Percentiles rank a stretch among this genome's conserved stretches.
These are phyloP conservation scores for Phellinidium pouzarii DNA, from an alignment of 1,284 basidiomycete genomes.

Conservation along the genomic window DNA sequence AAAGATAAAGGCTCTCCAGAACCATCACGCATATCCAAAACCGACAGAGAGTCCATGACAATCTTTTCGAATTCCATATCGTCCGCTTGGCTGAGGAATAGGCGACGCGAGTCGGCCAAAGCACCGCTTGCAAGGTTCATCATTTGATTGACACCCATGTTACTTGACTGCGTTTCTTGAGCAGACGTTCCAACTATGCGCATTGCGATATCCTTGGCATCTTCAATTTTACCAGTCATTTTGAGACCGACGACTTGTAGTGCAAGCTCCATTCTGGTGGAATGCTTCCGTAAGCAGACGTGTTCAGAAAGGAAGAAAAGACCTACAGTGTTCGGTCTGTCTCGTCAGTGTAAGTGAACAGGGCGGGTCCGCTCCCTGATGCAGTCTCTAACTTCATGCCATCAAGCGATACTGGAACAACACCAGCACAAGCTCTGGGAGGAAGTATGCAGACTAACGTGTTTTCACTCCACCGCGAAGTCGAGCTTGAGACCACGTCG, in stretches of 20 bases:
- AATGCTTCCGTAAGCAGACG: conserved; percentile 20
- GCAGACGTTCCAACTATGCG: conserved; percentile 67
- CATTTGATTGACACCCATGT: conserved; percentile 33
- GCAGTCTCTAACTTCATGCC: conserved; percentile 59
- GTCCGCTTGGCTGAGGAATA: conserved; percentile 45
- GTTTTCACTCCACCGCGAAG: conserved; percentile 89
- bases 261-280: conserved; percentile 83
- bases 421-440: conserved; percentile 74
- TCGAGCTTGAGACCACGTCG: conserved; percentile 73
- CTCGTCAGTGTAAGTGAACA: conserved; percentile 89
- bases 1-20: conserved; percentile 32
- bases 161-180: conserved; percentile 28
- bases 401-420: conserved; percentile 86
- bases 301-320: conserved; percentile 17
- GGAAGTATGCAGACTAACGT: conserved; percentile 92
- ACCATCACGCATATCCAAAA: conserved; percentile 53
- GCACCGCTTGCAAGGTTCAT: conserved; percentile 47
- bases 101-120: conserved; percentile 43
- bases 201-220: conserved; percentile 87
- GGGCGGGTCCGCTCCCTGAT: conserved; percentile 41
- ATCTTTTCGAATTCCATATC: conserved; percentile 69
- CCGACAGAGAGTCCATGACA: conserved; percentile 71
- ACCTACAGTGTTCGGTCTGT: conserved; percentile 81
- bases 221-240: conserved; percentile 93
- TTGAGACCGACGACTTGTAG: conserved; percentile 92